Percentiles rank a stretch among this genome's conserved stretches.
Evolutionary conservation across 2,329 filamentous ascomycete species (phyloP).

Genomic region (Coniosporium tulheliwenetii): DNA sequence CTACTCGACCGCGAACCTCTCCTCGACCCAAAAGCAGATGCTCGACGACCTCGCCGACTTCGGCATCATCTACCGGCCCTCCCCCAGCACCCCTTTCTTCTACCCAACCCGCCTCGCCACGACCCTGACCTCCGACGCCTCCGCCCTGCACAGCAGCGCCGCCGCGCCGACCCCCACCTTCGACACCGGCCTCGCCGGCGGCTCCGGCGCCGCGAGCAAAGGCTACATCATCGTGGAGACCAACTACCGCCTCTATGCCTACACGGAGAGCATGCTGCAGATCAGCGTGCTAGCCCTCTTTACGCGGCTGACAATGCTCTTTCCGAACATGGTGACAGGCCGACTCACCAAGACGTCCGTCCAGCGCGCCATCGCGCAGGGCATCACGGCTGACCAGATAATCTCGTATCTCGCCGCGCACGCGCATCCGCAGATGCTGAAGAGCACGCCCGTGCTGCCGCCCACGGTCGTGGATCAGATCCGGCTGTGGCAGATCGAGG

Average conservation of each 20-base stretch:
- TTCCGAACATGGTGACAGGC: conserved; percentile 85
- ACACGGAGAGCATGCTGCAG: conserved; percentile 84
- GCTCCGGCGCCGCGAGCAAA: conserved; percentile 27
- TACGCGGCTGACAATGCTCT: conserved; percentile 72
- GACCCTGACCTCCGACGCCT: conserved; percentile 68
- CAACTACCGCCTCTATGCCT: conserved; percentile 94
- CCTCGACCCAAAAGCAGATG: conserved; percentile 70
- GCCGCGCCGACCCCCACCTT: conserved; percentile 46
- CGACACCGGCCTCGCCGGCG: conserved; percentile 31
- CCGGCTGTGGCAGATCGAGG: conserved; percentile 91
- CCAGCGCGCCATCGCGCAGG: conserved; percentile 69
- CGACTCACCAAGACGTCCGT: conserved; percentile 82
- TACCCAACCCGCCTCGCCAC: conserved; percentile 92
- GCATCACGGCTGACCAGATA: conserved; percentile 91
- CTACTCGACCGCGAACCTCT: conserved; percentile 75
- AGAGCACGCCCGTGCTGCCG: conserved; percentile 62
- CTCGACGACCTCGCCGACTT: conserved; percentile 84
- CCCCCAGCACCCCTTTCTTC: conserved; percentile 34
- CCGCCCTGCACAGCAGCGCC: conserved; percentile 53
- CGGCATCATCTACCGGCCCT: conserved; percentile 64
- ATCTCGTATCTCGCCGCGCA: conserved; percentile 84
- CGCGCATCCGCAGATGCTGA: conserved; percentile 86
- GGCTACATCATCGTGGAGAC: conserved; percentile 95
- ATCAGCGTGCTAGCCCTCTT: conserved; percentile 91
- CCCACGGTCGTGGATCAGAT: conserved; percentile 97